A percentile compares a stretch with the other conserved stretches of the same genome.
These are phyloP conservation scores for Anastatica hierochuntica DNA, from an alignment of 345 rosid genomes.

Conservation along the genomic window DNA sequence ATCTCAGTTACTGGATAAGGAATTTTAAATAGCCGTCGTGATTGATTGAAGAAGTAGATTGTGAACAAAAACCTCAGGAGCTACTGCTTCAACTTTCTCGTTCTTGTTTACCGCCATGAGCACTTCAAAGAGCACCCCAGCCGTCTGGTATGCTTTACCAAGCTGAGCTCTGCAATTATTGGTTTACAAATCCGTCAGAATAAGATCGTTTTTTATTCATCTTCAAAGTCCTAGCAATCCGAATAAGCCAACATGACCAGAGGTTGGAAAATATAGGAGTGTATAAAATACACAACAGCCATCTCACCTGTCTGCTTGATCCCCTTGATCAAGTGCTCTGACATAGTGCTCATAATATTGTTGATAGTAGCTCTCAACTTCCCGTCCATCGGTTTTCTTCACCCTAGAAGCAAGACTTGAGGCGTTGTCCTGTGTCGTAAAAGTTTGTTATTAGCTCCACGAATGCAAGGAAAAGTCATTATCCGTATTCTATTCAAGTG, in stretches of 20 bases:
- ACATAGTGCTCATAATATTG: slow-evolving; percentile 90
- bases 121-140: slow-evolving; percentile 96
- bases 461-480: not conserved
- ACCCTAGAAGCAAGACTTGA: slow-evolving; percentile 91
- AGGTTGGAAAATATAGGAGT: not conserved
- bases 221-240: not conserved
- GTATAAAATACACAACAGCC: not conserved
- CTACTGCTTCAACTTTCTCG: slow-evolving; percentile 99
- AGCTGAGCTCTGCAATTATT: slow-evolving; percentile 79
- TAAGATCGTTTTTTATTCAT: not conserved
- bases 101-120: slow-evolving; percentile 94
- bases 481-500: not conserved
- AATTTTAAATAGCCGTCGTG: not conserved
- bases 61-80: slow-evolving; percentile 72
- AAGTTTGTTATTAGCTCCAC: not conserved
- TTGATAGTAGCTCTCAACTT: slow-evolving; percentile 87
- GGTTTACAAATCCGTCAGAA: slow-evolving; percentile 9
- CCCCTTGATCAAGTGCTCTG: slow-evolving; percentile 86
- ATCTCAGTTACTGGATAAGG: not conserved
- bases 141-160: slow-evolving; percentile 97
- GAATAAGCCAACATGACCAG: not conserved
- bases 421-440: slow-evolving; percentile 57
- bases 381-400: slow-evolving; percentile 91
- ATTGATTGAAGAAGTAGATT: slow-evolving; percentile 3
- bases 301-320: slow-evolving; percentile 83